Evolutionary conservation across 2,329 filamentous ascomycete species (phyloP).

Genomic region (Thyridium curvatum): DNA sequence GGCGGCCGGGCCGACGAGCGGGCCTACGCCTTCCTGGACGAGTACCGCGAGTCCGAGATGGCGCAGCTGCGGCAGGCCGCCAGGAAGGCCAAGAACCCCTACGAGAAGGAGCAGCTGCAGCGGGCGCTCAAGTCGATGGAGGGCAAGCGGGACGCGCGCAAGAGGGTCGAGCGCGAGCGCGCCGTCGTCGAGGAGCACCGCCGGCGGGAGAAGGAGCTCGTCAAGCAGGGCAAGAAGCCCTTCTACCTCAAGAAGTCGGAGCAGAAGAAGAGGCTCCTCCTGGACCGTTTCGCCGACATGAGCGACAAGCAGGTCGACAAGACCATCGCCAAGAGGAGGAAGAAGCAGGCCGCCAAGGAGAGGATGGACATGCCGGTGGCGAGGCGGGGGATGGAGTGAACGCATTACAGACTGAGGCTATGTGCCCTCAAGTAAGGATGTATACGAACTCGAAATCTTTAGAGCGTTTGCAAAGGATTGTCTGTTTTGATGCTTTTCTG

Average conservation of each 20-base stretch:
- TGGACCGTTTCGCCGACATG: conserved; percentile 76
- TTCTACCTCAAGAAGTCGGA: conserved; percentile 92
- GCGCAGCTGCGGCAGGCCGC: conserved; percentile 63
- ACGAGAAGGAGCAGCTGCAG: conserved; percentile 63
- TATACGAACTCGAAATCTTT: neutral
- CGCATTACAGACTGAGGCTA: conserved; percentile 22
- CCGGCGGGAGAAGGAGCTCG: conserved; percentile 74
- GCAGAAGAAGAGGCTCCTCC: conserved; percentile 77
- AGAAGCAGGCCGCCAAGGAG: conserved; percentile 84
- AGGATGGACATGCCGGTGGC: conserved; percentile 64
- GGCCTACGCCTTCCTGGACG: conserved; percentile 82
- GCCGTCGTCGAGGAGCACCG: conserved; percentile 70
- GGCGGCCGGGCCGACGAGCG: conserved; percentile 46
- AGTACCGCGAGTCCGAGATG: conserved; percentile 82
- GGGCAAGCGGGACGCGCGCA: conserved; percentile 65
- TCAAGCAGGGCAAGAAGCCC: conserved; percentile 83
- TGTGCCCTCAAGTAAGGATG: neutral
- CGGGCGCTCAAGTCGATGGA: conserved; percentile 71
- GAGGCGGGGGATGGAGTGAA: conserved; percentile 32
- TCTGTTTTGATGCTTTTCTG: neutral
- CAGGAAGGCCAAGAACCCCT: conserved; percentile 55
- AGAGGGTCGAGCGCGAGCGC: conserved; percentile 62
- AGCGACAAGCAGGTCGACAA: conserved; percentile 79
- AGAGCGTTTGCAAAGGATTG: neutral
- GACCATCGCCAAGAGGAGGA: conserved; percentile 78